Conservation (phyloP, 2,329 filamentous ascomycete genomes). For the Zymoseptoria brevis region DNA sequence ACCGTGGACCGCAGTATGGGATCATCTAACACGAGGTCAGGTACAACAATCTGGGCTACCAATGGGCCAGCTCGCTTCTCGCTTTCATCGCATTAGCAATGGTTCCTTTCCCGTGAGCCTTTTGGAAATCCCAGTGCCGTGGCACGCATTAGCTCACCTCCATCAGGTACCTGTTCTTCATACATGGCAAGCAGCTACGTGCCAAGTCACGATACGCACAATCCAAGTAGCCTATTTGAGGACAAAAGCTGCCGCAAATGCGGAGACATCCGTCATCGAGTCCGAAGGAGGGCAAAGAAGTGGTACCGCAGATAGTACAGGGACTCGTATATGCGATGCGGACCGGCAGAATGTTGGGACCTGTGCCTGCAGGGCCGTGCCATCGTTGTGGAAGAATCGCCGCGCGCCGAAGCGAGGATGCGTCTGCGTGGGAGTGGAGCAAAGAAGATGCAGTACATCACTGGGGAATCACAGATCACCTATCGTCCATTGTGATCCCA, state of each 20-base stretch:
- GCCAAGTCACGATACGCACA: slow-evolving; percentile 41
- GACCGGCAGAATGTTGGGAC: neutral
- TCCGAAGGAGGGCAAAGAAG: slow-evolving; percentile 7
- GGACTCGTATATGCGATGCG: neutral
- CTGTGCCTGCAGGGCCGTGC: neutral
- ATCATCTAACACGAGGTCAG: too few species aligned
- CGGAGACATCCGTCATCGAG: neutral
- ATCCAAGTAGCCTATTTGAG: slow-evolving; percentile 16
- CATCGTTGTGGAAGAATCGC: neutral
- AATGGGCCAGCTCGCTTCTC: slow-evolving; percentile 43
- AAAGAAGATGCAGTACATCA: neutral
- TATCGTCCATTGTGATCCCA: neutral
- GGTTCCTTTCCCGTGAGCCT: slow-evolving; percentile 35
- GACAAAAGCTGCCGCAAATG: slow-evolving; percentile 19
- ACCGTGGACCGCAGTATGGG: too few species aligned
- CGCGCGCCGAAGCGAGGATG: neutral
- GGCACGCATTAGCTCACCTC: slow-evolving; percentile 16
- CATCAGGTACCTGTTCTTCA: slow-evolving; percentile 41
- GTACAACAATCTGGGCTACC: slow-evolving; percentile 28
- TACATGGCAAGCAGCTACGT: slow-evolving; percentile 42
- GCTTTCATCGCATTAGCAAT: slow-evolving; percentile 42
- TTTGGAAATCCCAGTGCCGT: slow-evolving; percentile 16
- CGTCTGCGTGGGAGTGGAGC: neutral
- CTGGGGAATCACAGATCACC: neutral
- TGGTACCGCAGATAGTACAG: slow-evolving; percentile 1